Conservation (phyloP, 2,329 filamentous ascomycete species). For the Calonectria montana region DNA sequence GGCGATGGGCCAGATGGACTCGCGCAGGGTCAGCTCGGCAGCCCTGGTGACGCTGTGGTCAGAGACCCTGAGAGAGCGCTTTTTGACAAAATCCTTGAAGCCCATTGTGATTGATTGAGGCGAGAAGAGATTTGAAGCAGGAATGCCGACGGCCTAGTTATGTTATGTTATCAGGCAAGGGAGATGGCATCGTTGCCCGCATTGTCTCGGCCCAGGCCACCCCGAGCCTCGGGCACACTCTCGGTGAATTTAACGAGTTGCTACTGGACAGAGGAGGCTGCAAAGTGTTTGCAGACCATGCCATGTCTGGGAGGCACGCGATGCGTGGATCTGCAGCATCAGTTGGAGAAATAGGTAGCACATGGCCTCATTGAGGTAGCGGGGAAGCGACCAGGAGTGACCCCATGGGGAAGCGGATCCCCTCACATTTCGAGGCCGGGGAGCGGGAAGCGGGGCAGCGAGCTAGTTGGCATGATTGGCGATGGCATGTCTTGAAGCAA, state of each 20-base stretch:
- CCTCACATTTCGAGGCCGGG: slow-evolving; percentile 8
- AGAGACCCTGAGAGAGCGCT: slow-evolving; percentile 57
- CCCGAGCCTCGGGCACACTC: slow-evolving; percentile 31
- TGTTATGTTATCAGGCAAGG: slow-evolving; percentile 17
- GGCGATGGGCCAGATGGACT: slow-evolving; percentile 74
- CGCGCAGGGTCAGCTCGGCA: slow-evolving; percentile 70
- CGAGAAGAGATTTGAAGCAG: neutral
- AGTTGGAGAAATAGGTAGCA: neutral
- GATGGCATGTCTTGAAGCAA: slow-evolving; percentile 26
- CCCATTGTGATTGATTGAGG: slow-evolving; percentile 50
- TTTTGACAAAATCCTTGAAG: slow-evolving; percentile 57
- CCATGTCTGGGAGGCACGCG: neutral
- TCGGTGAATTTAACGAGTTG: slow-evolving; percentile 25
- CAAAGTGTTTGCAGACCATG: neutral
- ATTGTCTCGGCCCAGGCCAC: slow-evolving; percentile 25
- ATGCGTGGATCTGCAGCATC: slow-evolving; percentile 17
- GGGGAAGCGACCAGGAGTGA: slow-evolving; percentile 4
- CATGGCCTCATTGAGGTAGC: slow-evolving; percentile 18
- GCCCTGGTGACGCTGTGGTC: slow-evolving; percentile 55
- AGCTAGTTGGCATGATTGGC: slow-evolving; percentile 25
- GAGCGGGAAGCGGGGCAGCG: slow-evolving; percentile 29
- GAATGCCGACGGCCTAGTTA: neutral
- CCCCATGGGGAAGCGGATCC: slow-evolving; percentile 33
- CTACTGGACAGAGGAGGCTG: neutral
- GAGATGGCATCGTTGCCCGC: neutral